Evolutionary conservation across 2,329 filamentous ascomycete genomes (phyloP), one percentile per base, ranked within the genome.

Genomic region (Nectriaceae sp.): DNA sequence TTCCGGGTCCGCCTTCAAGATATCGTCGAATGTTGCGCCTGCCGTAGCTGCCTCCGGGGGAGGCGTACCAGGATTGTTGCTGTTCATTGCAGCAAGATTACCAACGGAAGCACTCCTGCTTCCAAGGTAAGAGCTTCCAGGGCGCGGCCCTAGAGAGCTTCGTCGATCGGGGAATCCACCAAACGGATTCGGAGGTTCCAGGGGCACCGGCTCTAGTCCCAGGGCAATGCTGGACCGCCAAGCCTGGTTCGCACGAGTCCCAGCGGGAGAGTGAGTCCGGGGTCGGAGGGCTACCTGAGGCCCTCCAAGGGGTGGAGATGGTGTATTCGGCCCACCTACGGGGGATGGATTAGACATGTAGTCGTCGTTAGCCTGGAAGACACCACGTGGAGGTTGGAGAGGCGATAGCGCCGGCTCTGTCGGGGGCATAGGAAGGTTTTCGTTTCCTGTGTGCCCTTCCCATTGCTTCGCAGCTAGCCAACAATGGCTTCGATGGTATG

Each of bases 401-500:
- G 70, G 70, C 3, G 67, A 71, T 58, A 74, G 58, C n/a, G 63
- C 55, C 3, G 64, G 62, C 19, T 74, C 68, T 15, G 60, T 56
- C 1, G 58, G 54, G 3, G 64, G 59, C 4, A 59, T 46, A 4
- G 55, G 26, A 4, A 49, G 42, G 3, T 54, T 55, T 15, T 63
- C 57, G 4, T 57, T 58, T n/a, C 63, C 65, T 5, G 66, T 59
- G 3, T 64, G 54, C 5, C 67, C 66, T 46, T 77, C 74, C 78
- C 78, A 81, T 37, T 70, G 64, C 55, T 78, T 76, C 19, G 77
- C 78, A 2, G 75, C 76, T 24, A 77, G 65, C 78, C 78, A 81
- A 64, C 78, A 81, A 67, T 81, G 77, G 44, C 75, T 79, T 43
- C 80, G 77, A 55, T 80, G 77, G 60, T 83, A 83, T 16, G 78